These are phyloP conservation scores for Neonectria coccinea DNA, from an alignment of 2,329 filamentous ascomycete genomes.

Conservation along the genomic window DNA sequence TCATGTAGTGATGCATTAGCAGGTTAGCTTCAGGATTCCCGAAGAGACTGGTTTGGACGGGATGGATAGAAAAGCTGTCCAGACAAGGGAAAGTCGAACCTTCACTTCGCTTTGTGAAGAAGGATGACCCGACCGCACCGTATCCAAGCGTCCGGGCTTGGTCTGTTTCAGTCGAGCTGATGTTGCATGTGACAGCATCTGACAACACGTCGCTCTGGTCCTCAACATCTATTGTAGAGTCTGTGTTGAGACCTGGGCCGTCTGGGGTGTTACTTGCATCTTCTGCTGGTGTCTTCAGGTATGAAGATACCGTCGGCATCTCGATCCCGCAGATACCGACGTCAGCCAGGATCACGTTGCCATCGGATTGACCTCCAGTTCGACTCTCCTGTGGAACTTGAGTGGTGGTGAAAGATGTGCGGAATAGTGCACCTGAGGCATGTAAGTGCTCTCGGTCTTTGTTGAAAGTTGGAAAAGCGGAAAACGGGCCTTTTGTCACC, in stretches of 20 bases:
- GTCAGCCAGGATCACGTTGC: no score
- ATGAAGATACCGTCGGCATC: background rate
- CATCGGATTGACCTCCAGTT: background rate
- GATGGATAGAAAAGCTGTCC: background rate
- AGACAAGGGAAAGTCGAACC: background rate
- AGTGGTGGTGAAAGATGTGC: no score
- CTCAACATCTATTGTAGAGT: background rate
- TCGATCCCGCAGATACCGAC: background rate
- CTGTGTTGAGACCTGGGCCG: background rate
- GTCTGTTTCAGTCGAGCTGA: background rate
- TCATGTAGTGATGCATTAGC: constrained; percentile 26
- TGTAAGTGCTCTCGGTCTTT: background rate
- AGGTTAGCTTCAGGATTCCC: constrained; percentile 17
- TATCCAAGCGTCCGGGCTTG: background rate
- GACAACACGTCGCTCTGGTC: background rate
- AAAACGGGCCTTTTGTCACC: constrained; percentile 20
- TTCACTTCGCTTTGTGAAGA: background rate
- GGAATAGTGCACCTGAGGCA: background rate
- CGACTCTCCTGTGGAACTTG: background rate
- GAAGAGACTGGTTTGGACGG: constrained; percentile 9
- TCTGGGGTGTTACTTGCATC: background rate
- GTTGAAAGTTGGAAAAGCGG: constrained; percentile 4
- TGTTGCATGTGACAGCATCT: background rate
- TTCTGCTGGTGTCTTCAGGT: background rate
- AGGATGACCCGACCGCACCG: background rate